Evolutionary conservation across 768 basidiomycete genomes (phyloP), one percentile per base, ranked within the genome.

Genomic region (Pisolithus microcarpus): DNA sequence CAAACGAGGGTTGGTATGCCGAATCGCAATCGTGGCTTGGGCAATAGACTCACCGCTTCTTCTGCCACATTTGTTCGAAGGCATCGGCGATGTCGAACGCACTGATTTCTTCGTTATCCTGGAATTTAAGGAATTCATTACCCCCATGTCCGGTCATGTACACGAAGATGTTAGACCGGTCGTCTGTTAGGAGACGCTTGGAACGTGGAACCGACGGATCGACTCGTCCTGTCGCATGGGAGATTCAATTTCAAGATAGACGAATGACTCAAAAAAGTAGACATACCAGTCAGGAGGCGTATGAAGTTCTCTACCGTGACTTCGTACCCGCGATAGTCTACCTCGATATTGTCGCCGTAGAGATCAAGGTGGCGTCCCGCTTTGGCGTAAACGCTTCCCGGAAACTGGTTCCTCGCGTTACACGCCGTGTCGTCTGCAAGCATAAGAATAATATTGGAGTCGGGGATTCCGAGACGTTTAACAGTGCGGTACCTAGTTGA

Each of bases 81-180:
- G 96, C 94, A 64, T 98, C 95, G 0, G 95, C 95, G n/a, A 98
- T 80, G 64, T 98, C 96, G 52, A 88, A 91, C 0, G 95, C 92
- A 52, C 88, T 91, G 59, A 98, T 91, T 66, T 99, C 96, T 67
- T 98, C 96, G 65, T 89, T 93, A 65, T 99, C 96, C 64, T 99
- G 96, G 67, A 99, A 98, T 66, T 99, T 98, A 62, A 99, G 80
- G 65, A 98, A 99, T 67, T 96, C 96, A 60, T 95, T 88, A 1
- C 96, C 96, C 11, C 96, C 96, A 59, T 98, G 96, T 0, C 96
- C 96, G 0, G 96, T 95, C 91, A 98, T 89, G 68, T 96, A 98
- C 18, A 99, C 82, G 63, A 98, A 97, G 53, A 99, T 76, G 61
- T 98, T 98, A 6, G 89, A 92, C 26, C 82, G 74, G 51, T 91